Evolutionary conservation across 2,329 filamentous ascomycete species (phyloP), one percentile per base, ranked within the genome.

Genomic region (Hypocreales sp.): DNA sequence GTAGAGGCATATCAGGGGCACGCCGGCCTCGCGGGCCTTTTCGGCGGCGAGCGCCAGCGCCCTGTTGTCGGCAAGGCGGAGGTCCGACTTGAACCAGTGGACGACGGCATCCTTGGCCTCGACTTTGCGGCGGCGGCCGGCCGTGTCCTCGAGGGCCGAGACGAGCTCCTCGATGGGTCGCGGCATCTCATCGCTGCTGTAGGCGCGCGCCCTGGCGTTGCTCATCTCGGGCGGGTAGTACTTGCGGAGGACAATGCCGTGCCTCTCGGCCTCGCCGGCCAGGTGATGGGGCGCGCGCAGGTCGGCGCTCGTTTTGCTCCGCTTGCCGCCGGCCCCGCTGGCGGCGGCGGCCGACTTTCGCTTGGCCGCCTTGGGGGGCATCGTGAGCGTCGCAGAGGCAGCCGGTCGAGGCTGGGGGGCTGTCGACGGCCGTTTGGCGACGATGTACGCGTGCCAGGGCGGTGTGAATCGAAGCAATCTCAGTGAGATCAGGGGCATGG

Each of bases 21-120:
- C 63, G 0, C 67, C 65, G n/a, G 69, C 61, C 20, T 71, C 63
- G 31, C 70, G 72, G 2, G 83, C 81, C 31, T 52, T 55, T 31
- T 72, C 55, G 30, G 67, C 72, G 0, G 84, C 84, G 34, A 73
- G 51, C 19, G 67, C 63, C 15, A 93, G 50, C 0, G 69, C 69
- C 7, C 67, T 76, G 46, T 92, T 93, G 47, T 94, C 86, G 1
- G 55, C 50, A 2, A 67, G 61, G 3, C 84, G 67, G 27, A 92
- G 53, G 47, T 93, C 86, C 42, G 69, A 72, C 53, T 90, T 92
- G 59, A 87, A 93, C 84, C 84, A 93, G 51, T 92, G 81, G 0
- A 92, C 68, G 0, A 92, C 76, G 0, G 74, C 70, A 15, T 68
- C 56, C 17, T 67, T 67, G 1, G 63, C 55, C 2, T 53, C 35